Base-by-base conservation (phyloP, 768 basidiomycete species). In the Leucosporidium scottii region DNA sequence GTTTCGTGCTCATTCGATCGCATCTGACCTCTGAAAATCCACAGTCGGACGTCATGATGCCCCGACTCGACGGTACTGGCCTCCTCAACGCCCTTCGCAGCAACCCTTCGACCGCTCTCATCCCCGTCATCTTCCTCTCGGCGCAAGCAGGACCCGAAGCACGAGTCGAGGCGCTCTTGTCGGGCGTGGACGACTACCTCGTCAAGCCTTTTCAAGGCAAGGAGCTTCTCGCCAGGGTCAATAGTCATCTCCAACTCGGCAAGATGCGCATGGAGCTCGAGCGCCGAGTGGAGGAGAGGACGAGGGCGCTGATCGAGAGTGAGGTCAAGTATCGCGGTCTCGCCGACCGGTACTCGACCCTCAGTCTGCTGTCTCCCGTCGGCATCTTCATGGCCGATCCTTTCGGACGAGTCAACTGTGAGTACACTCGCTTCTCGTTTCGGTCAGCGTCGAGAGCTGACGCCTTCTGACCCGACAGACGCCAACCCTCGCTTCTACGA, bases 171-270 rank as follows among this genome's bases (percentile, higher is more conserved):
- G 73, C 69, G 12, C 63, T 74, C 15, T 59, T 68, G 10, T 61
- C 57, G 5, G 73, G 73, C 1, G 34, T 57, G 7, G 69, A 74
- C 62, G 73, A 74, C 57, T 74, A 73, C 57, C 54, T 73, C 49
- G 58, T 59, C 59, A 70, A 70, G 48, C 73, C 72, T 9, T 73
- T 73, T 66, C 66, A 64, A 25, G 56, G 61, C 0, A 63, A 66
- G 9, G 72, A 73, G 28, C 67, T 73, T 10, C n/a, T 73, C 27
- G 72, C 69, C 0, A 54, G 72, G 6, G 68, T 62, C 9, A 61
- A 59, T 27, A 59, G 63, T 5, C 72, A 73, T 34, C 58, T 73
- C 2, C 72, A 73, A 53, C 67, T 73, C 27, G 66, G 66, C 1
- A 59, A 63, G 25, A 68, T 73, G 65, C 64, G 72, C 12, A 51